Evolutionary conservation across 371 early-diverging fungal genomes (phyloP).

Genomic region (Mortierella sp.): DNA sequence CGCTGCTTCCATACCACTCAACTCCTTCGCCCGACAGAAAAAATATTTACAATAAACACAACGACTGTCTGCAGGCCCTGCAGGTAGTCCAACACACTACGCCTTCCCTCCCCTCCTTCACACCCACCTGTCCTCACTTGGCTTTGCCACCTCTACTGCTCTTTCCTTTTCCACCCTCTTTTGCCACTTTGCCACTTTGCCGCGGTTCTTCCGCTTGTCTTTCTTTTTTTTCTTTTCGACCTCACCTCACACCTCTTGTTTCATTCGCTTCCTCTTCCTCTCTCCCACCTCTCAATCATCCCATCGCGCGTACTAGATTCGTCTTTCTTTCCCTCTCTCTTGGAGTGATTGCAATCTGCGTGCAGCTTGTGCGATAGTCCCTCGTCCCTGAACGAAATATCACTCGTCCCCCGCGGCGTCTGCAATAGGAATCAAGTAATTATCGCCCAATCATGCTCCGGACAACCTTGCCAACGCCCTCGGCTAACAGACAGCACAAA

Average conservation of each 20-base stretch:
- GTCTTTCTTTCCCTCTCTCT: not conserved
- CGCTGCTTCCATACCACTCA: not conserved
- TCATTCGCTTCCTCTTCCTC: not conserved
- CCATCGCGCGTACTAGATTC: not conserved
- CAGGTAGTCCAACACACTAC: constrained; percentile 9
- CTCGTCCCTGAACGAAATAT: constrained; percentile 11
- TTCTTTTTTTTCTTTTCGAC: not conserved
- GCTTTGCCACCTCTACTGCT: constrained; percentile 5
- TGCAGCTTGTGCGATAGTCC: constrained; percentile 14
- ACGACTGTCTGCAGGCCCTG: constrained; percentile 13
- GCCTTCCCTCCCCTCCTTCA: not conserved
- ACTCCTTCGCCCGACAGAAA: not conserved
- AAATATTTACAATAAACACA: not conserved
- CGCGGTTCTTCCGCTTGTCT: not conserved
- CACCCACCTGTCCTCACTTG: not conserved
- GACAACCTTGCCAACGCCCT: not conserved
- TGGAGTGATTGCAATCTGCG: not conserved
- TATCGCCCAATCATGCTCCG: constrained; percentile 13
- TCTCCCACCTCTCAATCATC: not conserved
- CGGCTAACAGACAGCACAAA: not conserved
- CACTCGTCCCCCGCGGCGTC: not conserved
- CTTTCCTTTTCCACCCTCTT: not conserved
- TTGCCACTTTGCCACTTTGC: not conserved
- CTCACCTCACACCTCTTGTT: not conserved
- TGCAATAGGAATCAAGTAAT: not conserved